These are phyloP conservation scores for Xylaria longipes DNA, from an alignment of 495 filamentous ascomycete species.

Conservation along the genomic window DNA sequence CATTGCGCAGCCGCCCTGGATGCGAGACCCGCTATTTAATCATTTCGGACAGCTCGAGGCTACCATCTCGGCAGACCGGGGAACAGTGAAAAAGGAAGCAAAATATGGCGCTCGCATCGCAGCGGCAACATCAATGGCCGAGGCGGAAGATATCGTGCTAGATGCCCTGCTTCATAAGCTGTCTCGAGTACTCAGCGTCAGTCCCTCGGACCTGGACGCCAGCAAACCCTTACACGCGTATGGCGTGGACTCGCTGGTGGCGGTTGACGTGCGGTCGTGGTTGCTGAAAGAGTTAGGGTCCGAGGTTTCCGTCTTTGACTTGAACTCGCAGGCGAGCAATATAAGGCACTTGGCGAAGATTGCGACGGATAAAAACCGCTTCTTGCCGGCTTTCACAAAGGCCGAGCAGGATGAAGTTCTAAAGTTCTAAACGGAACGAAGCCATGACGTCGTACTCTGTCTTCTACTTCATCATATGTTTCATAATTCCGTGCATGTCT, in stretches of 20 bases:
- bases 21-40: conserved; percentile 22
- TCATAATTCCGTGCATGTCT: neutral
- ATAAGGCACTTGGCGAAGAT: conserved; percentile 18
- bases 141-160: conserved; percentile 14
- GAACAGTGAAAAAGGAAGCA: conserved; percentile 6
- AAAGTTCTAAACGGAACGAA: neutral
- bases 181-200: conserved; percentile 21
- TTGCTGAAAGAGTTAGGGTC: conserved; percentile 43
- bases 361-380: conserved; percentile 20
- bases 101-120: conserved; percentile 3
- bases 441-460: neutral
- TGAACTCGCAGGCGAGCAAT: conserved; percentile 33
- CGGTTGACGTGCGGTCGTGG: conserved; percentile 58
- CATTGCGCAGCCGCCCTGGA: conserved; percentile 15
- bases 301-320: conserved; percentile 46
- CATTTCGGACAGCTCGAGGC: conserved; percentile 16
- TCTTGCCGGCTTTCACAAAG: conserved; percentile 18
- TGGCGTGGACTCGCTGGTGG: conserved; percentile 56
- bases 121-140: neutral
- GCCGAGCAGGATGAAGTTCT: neutral
- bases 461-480: neutral
- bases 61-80: neutral
- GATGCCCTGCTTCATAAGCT: conserved; percentile 25
- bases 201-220: conserved; percentile 8
- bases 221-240: conserved; percentile 36